These are phyloP conservation scores for Mycena kentingensis DNA, from an alignment of 768 basidiomycete genomes.

Conservation along the genomic window DNA sequence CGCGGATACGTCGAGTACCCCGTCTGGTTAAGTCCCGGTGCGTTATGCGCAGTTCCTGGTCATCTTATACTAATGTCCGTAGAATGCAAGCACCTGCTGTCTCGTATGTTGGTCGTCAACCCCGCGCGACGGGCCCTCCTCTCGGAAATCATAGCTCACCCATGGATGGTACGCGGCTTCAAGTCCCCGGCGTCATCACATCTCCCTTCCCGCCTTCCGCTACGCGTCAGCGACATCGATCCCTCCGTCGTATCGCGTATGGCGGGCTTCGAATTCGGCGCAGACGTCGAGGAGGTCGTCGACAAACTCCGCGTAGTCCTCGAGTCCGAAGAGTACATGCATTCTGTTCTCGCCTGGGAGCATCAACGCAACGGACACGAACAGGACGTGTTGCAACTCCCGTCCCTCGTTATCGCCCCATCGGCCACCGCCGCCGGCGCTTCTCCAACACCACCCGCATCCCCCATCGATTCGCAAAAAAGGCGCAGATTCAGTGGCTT, in stretches of 20 bases:
- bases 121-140: conserved; percentile 81
- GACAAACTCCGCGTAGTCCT: conserved; percentile 78
- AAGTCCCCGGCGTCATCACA: conserved; percentile 78
- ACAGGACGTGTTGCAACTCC: neutral
- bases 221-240: conserved; percentile 87
- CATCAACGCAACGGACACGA: conserved; percentile 44
- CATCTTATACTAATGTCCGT: conserved; percentile 12
- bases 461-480: conserved; percentile 10
- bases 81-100: conserved; percentile 95
- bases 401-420: neutral
- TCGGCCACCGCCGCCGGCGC: conserved; percentile 2
- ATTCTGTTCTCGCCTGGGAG: conserved; percentile 80
- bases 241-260: conserved; percentile 82
- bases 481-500: conserved; percentile 80
- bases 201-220: conserved; percentile 84
- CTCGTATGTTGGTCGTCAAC: conserved; percentile 96
- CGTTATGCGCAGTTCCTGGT: conserved; percentile 30
- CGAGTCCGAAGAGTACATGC: conserved; percentile 73
- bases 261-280: conserved; percentile 97
- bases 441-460: neutral
- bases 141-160: conserved; percentile 81
- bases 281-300: conserved; percentile 69
- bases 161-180: conserved; percentile 92
- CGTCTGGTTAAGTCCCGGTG: conserved; percentile 92
- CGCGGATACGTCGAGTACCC: conserved; percentile 96